phyloP scores from a whole-genome alignment of 2,329 filamentous ascomycete species.

The Monilinia laxa region DNA sequence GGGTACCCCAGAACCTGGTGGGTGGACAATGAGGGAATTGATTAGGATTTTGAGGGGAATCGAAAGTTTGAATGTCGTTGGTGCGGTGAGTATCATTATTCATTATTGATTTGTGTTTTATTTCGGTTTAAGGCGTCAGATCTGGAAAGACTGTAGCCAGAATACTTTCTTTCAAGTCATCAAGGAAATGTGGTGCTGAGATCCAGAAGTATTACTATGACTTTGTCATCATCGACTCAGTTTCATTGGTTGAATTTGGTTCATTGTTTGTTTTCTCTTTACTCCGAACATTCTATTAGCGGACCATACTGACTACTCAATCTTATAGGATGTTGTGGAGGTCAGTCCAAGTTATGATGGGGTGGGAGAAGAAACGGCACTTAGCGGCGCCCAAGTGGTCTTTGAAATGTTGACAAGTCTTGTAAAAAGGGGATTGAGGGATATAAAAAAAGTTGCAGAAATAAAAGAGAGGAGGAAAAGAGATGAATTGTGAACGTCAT shows the following conservation, averaged over 20 bases:
- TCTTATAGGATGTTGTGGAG: constrained; percentile 72
- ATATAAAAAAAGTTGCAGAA: constrained; percentile 25
- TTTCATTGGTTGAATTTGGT: no score
- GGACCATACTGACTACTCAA: background rate
- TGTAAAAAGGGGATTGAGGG: constrained; percentile 57
- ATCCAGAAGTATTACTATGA: no score
- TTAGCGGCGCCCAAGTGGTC: constrained; percentile 80
- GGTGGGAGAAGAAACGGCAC: constrained; percentile 73
- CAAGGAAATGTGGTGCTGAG: no score
- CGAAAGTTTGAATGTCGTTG: constrained; percentile 80
- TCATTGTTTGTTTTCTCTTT: background rate
- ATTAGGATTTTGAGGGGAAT: constrained; percentile 80
- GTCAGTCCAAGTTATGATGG: constrained; percentile 84
- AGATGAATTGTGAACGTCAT: constrained; percentile 5
- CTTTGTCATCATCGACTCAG: no score
- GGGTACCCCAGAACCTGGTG: constrained; percentile 85
- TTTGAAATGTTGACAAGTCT: constrained; percentile 83
- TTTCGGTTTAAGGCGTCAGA: no score
- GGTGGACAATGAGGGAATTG: constrained; percentile 86
- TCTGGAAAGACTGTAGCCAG: no score
- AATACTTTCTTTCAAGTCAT: no score
- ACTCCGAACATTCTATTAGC: background rate
- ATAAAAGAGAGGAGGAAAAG: background rate
- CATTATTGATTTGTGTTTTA: background rate
- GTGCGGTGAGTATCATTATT: constrained; percentile 49